These are phyloP conservation scores for Aspergillus campestris DNA, from an alignment of 495 filamentous ascomycete genomes.

Conservation along the genomic window DNA sequence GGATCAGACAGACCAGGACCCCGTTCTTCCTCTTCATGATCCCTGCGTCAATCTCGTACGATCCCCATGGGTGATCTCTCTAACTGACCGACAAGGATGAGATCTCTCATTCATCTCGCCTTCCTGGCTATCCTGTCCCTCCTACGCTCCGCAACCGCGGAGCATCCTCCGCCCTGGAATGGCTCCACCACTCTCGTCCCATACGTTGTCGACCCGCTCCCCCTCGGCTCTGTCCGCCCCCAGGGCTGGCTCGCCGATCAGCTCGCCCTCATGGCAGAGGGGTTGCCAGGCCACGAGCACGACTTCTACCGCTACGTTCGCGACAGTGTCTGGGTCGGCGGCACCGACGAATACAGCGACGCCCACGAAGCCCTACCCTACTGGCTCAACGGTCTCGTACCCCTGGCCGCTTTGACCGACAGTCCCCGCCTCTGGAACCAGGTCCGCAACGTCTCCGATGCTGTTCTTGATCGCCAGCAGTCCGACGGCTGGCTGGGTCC, in stretches of 20 bases:
- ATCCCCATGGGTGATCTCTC: too few relatives aligned
- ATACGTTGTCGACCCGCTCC: constrained; percentile 38
- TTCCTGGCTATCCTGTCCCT: too few relatives aligned
- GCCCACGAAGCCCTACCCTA: constrained; percentile 55
- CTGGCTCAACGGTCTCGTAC: constrained; percentile 60
- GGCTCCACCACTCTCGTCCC: constrained; percentile 21
- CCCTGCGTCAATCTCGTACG: too few relatives aligned
- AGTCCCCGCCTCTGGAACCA: constrained; percentile 48
- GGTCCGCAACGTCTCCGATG: constrained; percentile 37
- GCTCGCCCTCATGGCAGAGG: constrained; percentile 41
- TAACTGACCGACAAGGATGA: too few relatives aligned
- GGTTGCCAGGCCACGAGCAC: constrained; percentile 50
- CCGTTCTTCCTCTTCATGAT: too few relatives aligned
- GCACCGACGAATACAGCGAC: constrained; percentile 46
- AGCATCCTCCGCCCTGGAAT: too few relatives aligned
- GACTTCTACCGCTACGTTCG: constrained; percentile 53
- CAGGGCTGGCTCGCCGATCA: constrained; percentile 55
- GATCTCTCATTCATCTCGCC: too few relatives aligned
- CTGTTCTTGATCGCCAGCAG: constrained; percentile 44
- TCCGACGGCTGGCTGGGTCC: constrained; percentile 56
- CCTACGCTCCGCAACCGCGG: too few relatives aligned
- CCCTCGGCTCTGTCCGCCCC: constrained; percentile 50
- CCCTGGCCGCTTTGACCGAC: constrained; percentile 50
- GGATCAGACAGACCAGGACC: too few relatives aligned
- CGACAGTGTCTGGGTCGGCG: constrained; percentile 48